Evolutionary conservation across 2,329 filamentous ascomycete genomes (phyloP).

Genomic region (Atkinsonella texensis): DNA sequence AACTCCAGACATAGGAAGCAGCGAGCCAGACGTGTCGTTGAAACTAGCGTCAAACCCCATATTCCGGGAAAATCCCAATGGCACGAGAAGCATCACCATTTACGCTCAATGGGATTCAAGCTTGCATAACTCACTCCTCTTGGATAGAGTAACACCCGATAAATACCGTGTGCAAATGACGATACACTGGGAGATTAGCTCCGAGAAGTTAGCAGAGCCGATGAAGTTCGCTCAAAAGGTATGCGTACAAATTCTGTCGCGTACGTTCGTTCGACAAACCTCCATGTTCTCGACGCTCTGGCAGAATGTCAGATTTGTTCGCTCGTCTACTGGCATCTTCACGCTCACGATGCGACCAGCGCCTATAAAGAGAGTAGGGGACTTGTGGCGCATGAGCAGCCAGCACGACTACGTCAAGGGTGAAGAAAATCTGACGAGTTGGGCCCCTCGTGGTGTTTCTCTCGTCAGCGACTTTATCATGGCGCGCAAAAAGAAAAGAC

Average conservation of each 20-base stretch:
- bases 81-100: slow-evolving; percentile 75
- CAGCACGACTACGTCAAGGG: slow-evolving; percentile 93
- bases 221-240: slow-evolving; percentile 79
- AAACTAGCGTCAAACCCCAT: slow-evolving; percentile 67
- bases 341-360: slow-evolving; percentile 76
- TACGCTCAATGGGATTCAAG: slow-evolving; percentile 97
- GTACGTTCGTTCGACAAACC: slow-evolving; percentile 73
- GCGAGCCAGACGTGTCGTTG: slow-evolving; percentile 62
- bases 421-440: slow-evolving; percentile 73
- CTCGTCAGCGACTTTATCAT: slow-evolving; percentile 79
- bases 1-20: slow-evolving; percentile 63
- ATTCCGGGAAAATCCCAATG: slow-evolving; percentile 78
- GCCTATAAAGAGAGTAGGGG: slow-evolving; percentile 80
- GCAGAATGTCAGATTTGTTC: slow-evolving; percentile 74
- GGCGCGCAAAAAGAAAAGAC: slow-evolving; percentile 59
- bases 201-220: slow-evolving; percentile 71
- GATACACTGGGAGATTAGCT: slow-evolving; percentile 74
- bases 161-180: slow-evolving; percentile 85
- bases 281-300: slow-evolving; percentile 82
- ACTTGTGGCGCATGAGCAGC: slow-evolving; percentile 94
- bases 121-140: slow-evolving; percentile 76
- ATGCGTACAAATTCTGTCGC: slow-evolving; percentile 70
- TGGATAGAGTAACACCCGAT: slow-evolving; percentile 89
- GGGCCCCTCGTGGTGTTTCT: slow-evolving; percentile 82
- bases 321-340: slow-evolving; percentile 78